Conservation (phyloP, 768 basidiomycete genomes). For the Kondoa malvinella region DNA sequence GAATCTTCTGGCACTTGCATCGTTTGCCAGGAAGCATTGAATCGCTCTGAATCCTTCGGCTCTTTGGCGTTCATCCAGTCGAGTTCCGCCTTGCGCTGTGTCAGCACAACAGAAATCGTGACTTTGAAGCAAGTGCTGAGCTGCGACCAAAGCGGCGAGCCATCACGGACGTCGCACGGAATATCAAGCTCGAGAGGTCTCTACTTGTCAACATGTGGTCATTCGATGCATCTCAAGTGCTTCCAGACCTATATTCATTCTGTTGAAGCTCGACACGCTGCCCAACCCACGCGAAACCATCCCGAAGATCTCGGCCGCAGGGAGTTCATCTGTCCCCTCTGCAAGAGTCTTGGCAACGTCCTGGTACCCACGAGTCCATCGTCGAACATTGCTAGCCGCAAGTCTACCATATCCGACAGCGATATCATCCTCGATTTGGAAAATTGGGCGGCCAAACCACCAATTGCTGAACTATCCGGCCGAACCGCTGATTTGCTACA, state of each 20-base stretch:
- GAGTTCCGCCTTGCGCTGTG: conserved; percentile 64
- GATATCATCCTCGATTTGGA: conserved; percentile 1
- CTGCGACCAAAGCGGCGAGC: conserved; percentile 39
- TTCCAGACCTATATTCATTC: conserved; percentile 78
- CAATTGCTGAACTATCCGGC: neutral
- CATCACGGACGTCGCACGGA: conserved; percentile 11
- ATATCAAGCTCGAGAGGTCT: conserved; percentile 32
- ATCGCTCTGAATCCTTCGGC: conserved; percentile 56
- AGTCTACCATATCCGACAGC: neutral
- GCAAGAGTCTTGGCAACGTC: conserved; percentile 89
- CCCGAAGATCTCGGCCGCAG: conserved; percentile 84
- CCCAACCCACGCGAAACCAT: conserved; percentile 78
- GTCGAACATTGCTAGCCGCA: neutral
- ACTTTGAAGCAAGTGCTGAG: conserved; percentile 54
- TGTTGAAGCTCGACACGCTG: conserved; percentile 66
- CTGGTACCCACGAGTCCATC: conserved; percentile 52
- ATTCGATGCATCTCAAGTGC: conserved; percentile 93
- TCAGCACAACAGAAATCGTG: conserved; percentile 34
- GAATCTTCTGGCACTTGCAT: conserved; percentile 61
- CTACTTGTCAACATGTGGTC: conserved; percentile 73
- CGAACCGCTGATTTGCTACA: neutral
- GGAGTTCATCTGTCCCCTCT: conserved; percentile 91
- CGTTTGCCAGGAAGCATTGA: conserved; percentile 90
- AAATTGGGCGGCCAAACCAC: neutral
- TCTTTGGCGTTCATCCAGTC: conserved; percentile 73